Percentiles rank a stretch among this genome's conserved stretches.
These are phyloP conservation scores for Tricholoma sp. DNA, from an alignment of 768 basidiomycete genomes.

Conservation along the genomic window DNA sequence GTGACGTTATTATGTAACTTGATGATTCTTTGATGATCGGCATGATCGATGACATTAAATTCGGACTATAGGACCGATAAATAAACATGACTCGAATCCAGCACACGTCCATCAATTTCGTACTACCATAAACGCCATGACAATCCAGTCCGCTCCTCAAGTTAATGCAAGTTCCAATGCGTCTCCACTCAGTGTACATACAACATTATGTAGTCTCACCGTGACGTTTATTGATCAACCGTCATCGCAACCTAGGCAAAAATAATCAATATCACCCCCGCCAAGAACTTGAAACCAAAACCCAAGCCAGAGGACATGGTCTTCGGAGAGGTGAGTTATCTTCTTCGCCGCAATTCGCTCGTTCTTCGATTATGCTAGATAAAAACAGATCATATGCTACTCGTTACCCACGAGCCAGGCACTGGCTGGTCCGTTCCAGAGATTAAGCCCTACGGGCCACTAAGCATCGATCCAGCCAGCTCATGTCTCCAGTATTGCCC, in stretches of 20 bases:
- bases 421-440: conserved; percentile 69
- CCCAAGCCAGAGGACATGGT: conserved; percentile 40
- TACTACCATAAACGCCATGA: conserved; percentile 13
- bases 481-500: conserved; percentile 86
- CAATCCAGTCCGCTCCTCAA: conserved; percentile 9
- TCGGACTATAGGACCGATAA: too few species aligned
- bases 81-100: too few species aligned
- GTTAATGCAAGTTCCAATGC: conserved; percentile 6
- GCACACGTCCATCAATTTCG: too few species aligned
- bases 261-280: conserved; percentile 43
- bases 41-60: too few species aligned
- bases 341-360: not conserved
- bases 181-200: conserved; percentile 17
- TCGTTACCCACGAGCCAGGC: conserved; percentile 54
- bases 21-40: too few species aligned
- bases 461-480: conserved; percentile 64
- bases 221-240: too few species aligned
- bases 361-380: too few species aligned
- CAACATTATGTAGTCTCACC: not conserved
- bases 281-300: conserved; percentile 45
- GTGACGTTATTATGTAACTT: too few species aligned
- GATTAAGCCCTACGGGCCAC: conserved; percentile 69
- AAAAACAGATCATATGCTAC: conserved; percentile 78
- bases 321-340: conserved; percentile 51
- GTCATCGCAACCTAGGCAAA: conserved; percentile 33